A percentile compares a stretch with the other conserved stretches of the same genome.
phyloP scores from a whole-genome alignment of 1,284 basidiomycete species.

The Ceratobasidium sp. region DNA sequence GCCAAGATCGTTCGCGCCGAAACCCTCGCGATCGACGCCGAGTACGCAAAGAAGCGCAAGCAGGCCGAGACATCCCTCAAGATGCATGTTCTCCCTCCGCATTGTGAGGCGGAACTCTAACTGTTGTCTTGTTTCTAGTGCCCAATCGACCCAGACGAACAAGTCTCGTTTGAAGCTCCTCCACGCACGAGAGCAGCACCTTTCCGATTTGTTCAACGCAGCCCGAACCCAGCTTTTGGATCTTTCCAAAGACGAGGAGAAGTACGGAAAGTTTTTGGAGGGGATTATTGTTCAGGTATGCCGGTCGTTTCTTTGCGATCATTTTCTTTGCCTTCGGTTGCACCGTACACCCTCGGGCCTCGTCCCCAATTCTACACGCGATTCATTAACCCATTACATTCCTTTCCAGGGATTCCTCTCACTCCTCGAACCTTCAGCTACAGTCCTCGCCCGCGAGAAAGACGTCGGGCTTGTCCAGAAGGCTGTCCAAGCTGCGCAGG shows the following conservation, averaged over 20 bases:
- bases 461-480: constrained; percentile 70
- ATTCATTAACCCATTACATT: neutral
- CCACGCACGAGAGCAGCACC: constrained; percentile 91
- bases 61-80: constrained; percentile 93
- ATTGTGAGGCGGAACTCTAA: neutral
- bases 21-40: constrained; percentile 89
- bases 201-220: constrained; percentile 88
- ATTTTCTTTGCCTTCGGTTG: neutral
- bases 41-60: constrained; percentile 95
- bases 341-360: neutral
- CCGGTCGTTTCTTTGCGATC: constrained; percentile 3
- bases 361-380: neutral
- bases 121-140: constrained; percentile 64
- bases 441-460: constrained; percentile 71
- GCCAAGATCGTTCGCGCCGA: constrained; percentile 97
- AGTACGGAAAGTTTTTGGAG: constrained; percentile 84
- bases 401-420: constrained; percentile 64
- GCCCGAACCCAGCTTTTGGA: constrained; percentile 75
- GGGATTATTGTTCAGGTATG: constrained; percentile 83
- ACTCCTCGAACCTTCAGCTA: constrained; percentile 78
- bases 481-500: constrained; percentile 74
- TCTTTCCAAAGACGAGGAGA: constrained; percentile 76
- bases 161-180: constrained; percentile 93
- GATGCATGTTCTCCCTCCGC: constrained; percentile 74
- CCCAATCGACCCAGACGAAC: constrained; percentile 96